Base-by-base conservation (phyloP, 768 basidiomycete genomes). In the Hericium erinaceus region DNA sequence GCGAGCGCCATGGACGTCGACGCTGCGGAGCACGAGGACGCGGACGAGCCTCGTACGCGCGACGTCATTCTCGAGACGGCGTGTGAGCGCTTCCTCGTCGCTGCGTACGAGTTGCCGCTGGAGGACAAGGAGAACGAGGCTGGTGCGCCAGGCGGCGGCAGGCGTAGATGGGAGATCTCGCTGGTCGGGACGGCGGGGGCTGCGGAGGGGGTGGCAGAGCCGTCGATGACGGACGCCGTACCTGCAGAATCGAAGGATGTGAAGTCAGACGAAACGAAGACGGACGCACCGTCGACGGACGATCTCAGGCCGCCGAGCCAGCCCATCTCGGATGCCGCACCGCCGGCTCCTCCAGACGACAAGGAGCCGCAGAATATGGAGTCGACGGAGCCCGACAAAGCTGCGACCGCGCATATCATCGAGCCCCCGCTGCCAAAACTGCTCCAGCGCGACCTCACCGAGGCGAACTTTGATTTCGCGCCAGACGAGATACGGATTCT, bases 1-100 rank as follows among this genome's bases (percentile, higher is more conserved):
- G 28, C 28, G 28, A 33, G 28, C 28, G 4, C 4, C 28, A 33
- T 33, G 28, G 28, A 33, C 28, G 28, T 33, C 28, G 28, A 33
- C 4, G 28, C 28, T 22, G 22, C 22, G 8, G 28, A 33, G 28
- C 28, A 59, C 8, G 44, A 48, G 3, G 39, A 48, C 4, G 22
- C 51, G 16, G 54, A 54, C 28, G 33, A 15, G 38, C 41, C 48
- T 37, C 44, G 56, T 28, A 58, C 55, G 24, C 64, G 65, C 12
- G 64, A 59, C 2, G 61, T 70, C 33, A 61, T 69, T 55, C 62
- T 70, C 49, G 68, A 71, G 56, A 71, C 70, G 8, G 49, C 60
- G 2, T 60, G 61, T 16, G 69, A 71, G 56, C 63, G 63, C 52
- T 71, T 71, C 65, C 55, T 69, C 20, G 56, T 70, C 54, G 57